phyloP scores from a whole-genome alignment of 305 asterid genomes.

The Fraxinus baroniana region DNA sequence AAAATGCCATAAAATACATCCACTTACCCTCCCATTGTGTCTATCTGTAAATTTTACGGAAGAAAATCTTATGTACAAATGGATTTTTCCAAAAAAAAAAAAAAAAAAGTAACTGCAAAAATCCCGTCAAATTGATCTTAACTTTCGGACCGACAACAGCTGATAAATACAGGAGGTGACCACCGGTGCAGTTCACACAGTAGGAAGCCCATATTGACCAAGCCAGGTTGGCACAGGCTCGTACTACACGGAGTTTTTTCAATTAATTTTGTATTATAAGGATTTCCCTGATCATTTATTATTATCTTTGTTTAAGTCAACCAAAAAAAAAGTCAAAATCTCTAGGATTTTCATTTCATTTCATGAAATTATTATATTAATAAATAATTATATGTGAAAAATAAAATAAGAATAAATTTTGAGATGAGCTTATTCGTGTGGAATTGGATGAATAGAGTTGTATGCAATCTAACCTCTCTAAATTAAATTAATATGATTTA shows the following conservation, averaged over 20 bases:
- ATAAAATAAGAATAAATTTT: neutral
- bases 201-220: constrained; percentile 19
- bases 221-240: neutral
- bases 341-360: neutral
- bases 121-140: too few species aligned
- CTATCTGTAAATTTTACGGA: too few species aligned
- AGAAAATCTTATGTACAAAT: too few species aligned
- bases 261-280: neutral
- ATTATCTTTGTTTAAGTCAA: neutral
- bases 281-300: neutral
- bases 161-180: neutral
- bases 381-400: neutral
- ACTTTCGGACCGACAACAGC: constrained; percentile 15
- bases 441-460: neutral
- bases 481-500: too few species aligned
- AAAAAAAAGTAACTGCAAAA: too few species aligned
- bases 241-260: neutral
- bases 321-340: neutral
- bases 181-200: neutral
- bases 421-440: neutral
- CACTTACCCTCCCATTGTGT: too few species aligned
- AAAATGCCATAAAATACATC: too few species aligned
- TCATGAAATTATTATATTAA: neutral
- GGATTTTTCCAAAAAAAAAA: too few species aligned
- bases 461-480: too few species aligned